Base-by-base conservation (phyloP, 257 asterid species). In the Plectranthus barbatus region DNA sequence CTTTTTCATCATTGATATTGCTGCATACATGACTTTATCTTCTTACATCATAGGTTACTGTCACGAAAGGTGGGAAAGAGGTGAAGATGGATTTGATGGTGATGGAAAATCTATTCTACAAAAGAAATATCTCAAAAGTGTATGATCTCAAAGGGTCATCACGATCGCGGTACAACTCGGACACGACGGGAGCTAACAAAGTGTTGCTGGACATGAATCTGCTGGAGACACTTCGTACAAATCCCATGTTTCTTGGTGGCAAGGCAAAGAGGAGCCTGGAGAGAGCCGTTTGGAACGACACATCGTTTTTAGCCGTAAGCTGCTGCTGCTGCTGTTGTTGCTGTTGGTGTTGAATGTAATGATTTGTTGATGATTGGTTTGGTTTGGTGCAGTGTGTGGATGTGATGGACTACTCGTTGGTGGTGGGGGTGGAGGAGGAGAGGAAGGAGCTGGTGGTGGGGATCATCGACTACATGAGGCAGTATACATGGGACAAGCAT, bases 231-330 rank as follows among this genome's bases (percentile, higher is more conserved):
- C 80, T 90, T 24, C 80, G 88, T 0, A 87, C 95, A 15, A 80
- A 84, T 71, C 97, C 99, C 9, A 85, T 90, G 50, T 87, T 90
- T 66, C 86, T 87, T 4, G 95, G 96, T 58, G 83, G 96, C 87
- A 90, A 85, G 66, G 90, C 99, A 0, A 93, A 93, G 64, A 63
- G 96, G 70, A 84, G 54, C 62, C 81, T 93, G 26, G 97, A 90
- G 81, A 80, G 97, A 79, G 97, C 95, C 12, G 88, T 93, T 36
- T 93, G 99, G 99, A 93, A 93, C n/a, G 97, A 93, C 63, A 93
- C 99, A 6, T 78, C 90, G n/a, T 93, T 93, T 70, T 73, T 93
- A 61, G 99, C 97, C 41, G 99, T 89, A 80, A 83, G 81, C 60
- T 44, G 23, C 24, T 20, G 37, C 12, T 26, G 34, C n/a, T n/a